Evolutionary conservation across 805 yeast species (phyloP), one percentile per base, ranked within the genome.

Genomic region (Pichia insulana): DNA sequence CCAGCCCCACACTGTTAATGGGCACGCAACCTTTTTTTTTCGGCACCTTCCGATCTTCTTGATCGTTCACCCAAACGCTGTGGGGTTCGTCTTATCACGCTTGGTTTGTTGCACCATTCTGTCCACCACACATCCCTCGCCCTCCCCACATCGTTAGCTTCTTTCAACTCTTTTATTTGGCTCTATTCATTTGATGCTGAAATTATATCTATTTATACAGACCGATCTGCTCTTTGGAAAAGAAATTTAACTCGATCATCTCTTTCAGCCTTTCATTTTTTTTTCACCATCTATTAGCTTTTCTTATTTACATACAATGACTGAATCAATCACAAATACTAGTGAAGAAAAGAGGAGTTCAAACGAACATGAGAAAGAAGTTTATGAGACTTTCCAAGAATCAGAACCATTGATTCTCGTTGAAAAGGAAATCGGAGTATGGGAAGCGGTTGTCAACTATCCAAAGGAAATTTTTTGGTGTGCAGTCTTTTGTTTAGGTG

Each of bases 401-500:
- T 27, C 43, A 17, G 26, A 27, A 32, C 26, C 12, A n/a, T n/a
- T 30, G 7, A 17, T 22, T 15, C 34, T 45, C 15, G 42, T 41
- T 12, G 59, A 55, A 36, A 56, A 55, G 27, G 41, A 40, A 13
- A 39, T 51, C 36, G 44, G 45, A 12, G 50, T 45, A 30, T 50
- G 46, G 34, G 59, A 65, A 37, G 72, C 70, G 20, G 22, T 67
- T 9, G 58, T 50, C 42, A 55, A 56, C 13, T 65, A 67, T 51
- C 70, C 70, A 18, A 56, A 53, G 40, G 69, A 70, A 6, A 56
- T 58, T 8, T 50, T 62, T 43, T 70, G 73, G 69, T 59, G 69
- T 12, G 48, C 63, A 20, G 61, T 64, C 13, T 51, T 65, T 33
- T 56, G 69, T 6, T 53, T 64, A 38, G 42, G 42, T 40, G 56